Evolutionary conservation across 1,284 basidiomycete species (phyloP).

Genomic region (Cerrena zonata): DNA sequence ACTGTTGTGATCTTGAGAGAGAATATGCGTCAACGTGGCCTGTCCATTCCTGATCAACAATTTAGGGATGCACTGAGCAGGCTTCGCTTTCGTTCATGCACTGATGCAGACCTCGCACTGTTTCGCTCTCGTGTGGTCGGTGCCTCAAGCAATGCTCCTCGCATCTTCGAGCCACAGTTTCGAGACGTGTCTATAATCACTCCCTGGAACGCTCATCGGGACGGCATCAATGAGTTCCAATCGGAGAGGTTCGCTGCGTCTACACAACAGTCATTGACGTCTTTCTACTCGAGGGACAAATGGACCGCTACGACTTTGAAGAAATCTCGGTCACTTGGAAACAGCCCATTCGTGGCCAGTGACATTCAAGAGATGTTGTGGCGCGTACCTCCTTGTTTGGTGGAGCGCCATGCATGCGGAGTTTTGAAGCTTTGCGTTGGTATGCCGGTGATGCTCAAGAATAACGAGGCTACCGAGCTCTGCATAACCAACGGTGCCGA

Average conservation of each 20-base stretch:
- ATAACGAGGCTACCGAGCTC: conserved; percentile 33
- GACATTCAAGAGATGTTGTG: conserved; percentile 22
- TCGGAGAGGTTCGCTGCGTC: conserved; percentile 26
- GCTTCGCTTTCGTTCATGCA: neutral
- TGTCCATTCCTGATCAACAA: neutral
- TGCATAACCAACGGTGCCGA: conserved; percentile 39
- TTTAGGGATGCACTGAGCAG: conserved; percentile 5
- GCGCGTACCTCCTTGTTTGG: conserved; percentile 16
- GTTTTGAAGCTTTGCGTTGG: conserved; percentile 32
- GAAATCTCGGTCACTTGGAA: too few relatives aligned
- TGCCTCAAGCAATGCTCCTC: conserved; percentile 3
- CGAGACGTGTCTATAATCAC: conserved; percentile 30
- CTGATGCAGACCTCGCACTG: neutral
- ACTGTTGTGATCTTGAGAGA: conserved; percentile 10
- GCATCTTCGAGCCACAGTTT: conserved; percentile 19
- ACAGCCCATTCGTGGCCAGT: too few relatives aligned
- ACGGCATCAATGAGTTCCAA: conserved; percentile 29
- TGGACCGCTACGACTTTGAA: too few relatives aligned
- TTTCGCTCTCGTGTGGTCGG: neutral
- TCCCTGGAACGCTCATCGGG: conserved; percentile 26
- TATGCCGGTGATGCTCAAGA: conserved; percentile 35
- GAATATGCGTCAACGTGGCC: conserved; percentile 7
- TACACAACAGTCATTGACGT: conserved; percentile 18
- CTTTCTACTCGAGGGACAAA: conserved; percentile 29
- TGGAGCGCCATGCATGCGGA: conserved; percentile 23